These are phyloP conservation scores for Yamadazyma jaroonii DNA, from an alignment of 1,139 yeast genomes.

Conservation along the genomic window DNA sequence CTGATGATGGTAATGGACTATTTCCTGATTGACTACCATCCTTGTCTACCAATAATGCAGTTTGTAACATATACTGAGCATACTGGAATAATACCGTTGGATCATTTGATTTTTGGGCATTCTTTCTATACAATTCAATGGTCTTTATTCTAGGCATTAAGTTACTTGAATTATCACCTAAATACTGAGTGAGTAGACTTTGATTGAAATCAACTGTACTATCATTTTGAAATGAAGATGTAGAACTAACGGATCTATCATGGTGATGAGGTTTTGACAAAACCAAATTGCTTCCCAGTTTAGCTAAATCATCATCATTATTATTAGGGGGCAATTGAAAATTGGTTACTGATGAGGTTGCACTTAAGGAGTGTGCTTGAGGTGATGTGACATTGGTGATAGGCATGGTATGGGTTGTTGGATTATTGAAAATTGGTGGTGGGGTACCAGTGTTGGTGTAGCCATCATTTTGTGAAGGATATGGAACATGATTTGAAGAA, in stretches of 20 bases:
- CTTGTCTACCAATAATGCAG: conserved; percentile 62
- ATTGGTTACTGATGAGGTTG: conserved; percentile 40
- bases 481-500: too few species aligned
- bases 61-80: conserved; percentile 87
- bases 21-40: not conserved
- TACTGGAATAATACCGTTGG: conserved; percentile 84
- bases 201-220: conserved; percentile 42
- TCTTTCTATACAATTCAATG: conserved; percentile 80
- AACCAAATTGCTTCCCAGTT: conserved; percentile 29
- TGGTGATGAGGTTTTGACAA: conserved; percentile 26
- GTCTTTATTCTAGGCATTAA: conserved; percentile 82
- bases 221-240: conserved; percentile 34
- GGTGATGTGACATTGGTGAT: conserved; percentile 21
- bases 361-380: conserved; percentile 30
- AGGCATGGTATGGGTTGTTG: not conserved
- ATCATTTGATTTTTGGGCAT: conserved; percentile 82
- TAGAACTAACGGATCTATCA: conserved; percentile 38
- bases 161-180: conserved; percentile 50
- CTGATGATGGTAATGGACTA: conserved; percentile 15
- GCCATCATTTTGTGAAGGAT: conserved; percentile 9
- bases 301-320: conserved; percentile 14
- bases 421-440: conserved; percentile 11
- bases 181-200: conserved; percentile 44
- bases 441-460: conserved; percentile 22
- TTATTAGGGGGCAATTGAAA: conserved; percentile 21